Percentiles rank a stretch among this genome's conserved stretches.
Evolutionary conservation across 768 basidiomycete genomes (phyloP).

Genomic region (Daedaleopsis nitida): DNA sequence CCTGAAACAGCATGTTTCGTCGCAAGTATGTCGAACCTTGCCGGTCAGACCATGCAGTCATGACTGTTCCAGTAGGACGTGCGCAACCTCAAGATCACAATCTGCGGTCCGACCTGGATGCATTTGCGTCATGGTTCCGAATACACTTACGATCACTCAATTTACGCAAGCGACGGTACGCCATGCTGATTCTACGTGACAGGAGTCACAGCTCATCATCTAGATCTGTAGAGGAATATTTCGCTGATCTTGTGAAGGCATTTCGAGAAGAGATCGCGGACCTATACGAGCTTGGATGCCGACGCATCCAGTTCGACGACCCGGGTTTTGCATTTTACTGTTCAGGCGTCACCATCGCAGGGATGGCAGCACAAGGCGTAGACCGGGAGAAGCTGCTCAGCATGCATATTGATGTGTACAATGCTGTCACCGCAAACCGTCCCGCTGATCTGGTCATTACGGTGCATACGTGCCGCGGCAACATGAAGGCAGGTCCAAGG

Average conservation of each 20-base stretch:
- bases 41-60: background rate
- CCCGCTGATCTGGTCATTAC: constrained; percentile 55
- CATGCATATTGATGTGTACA: constrained; percentile 65
- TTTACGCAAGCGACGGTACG: constrained; percentile 61
- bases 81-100: constrained; percentile 65
- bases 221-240: constrained; percentile 39
- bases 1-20: constrained; percentile 54
- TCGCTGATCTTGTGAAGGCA: constrained; percentile 47
- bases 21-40: constrained; percentile 42
- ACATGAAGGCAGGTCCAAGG: constrained; percentile 28
- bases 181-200: background rate
- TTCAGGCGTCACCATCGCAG: constrained; percentile 48
- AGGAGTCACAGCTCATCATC: background rate
- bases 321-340: constrained; percentile 63
- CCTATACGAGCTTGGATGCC: constrained; percentile 45
- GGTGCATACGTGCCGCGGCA: constrained; percentile 61
- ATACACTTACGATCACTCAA: constrained; percentile 56
- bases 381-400: constrained; percentile 66
- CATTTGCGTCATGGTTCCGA: constrained; percentile 64
- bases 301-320: constrained; percentile 48
- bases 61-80: constrained; percentile 46
- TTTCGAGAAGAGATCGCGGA: constrained; percentile 47
- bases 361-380: constrained; percentile 57
- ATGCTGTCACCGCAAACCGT: constrained; percentile 48
- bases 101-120: constrained; percentile 71